Base-by-base conservation (phyloP, 805 yeast genomes). In the Debaryomyces castellii region DNA sequence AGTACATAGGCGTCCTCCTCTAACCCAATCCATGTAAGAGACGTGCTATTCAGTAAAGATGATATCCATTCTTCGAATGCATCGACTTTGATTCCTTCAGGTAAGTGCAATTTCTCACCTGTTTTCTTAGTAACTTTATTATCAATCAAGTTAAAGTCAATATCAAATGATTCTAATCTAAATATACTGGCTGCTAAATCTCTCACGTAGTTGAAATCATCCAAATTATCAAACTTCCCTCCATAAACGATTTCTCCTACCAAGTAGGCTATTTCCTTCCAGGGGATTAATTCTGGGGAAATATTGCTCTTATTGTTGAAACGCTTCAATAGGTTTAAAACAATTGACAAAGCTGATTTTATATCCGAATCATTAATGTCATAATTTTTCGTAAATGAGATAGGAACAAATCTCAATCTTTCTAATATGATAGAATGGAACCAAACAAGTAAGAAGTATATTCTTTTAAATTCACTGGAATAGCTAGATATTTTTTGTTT, bases 321-420 rank as follows among this genome's bases (percentile, higher is more conserved):
- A 6, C 62, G 59, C 5, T 36, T 44, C n/a, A 83, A 56, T 54
- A 77, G 58, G 39, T 68, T 63, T 34, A 69, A 69, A 40, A 83
- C 60, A 16, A 81, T 67, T 40, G 49, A 56, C 3, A 73, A 51
- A 1, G 81, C 83, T 18, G 80, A 70, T 9, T 67, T 63, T 44
- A 84, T 75, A 58, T 91, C 97, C n/a, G 82, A 64, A 46, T 87
- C 88, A 57, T 79, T 87, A 54, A 90, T 78, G 48, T 87, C 95
- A 57, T 88, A 85, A 8, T 52, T 57, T 51, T 77, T 76, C 1
- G 65, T 53, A 64, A 87, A 87, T 1, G 92, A 88, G 2, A 78
- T 58, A 0, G 92, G 89, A 1, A 72, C 74, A 51, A 74, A 84
- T 39, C 85, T 69, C 41, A 78, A 60, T 43, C 88, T 63, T 48